These are phyloP conservation scores for Brassica juncea DNA, from an alignment of 345 rosid genomes.

Conservation along the genomic window DNA sequence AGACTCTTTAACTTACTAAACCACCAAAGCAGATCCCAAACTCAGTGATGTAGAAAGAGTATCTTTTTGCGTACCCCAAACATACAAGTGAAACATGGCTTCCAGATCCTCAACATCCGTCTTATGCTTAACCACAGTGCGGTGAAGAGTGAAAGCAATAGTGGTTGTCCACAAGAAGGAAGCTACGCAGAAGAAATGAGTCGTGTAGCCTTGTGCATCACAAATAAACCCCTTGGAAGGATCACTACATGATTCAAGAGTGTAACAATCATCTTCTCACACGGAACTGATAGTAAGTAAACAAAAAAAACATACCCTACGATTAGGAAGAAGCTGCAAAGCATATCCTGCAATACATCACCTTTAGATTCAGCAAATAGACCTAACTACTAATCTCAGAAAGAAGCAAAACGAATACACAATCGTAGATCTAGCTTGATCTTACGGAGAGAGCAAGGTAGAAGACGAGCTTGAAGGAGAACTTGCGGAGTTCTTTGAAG, in stretches of 20 bases:
- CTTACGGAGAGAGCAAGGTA: conserved; percentile 86
- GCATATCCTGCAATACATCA: conserved; percentile 64
- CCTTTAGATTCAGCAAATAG: not conserved
- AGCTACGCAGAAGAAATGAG: conserved; percentile 52
- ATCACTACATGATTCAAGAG: conserved; percentile 54
- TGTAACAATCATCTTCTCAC: not conserved
- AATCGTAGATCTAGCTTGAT: not conserved
- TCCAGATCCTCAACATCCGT: conserved; percentile 96
- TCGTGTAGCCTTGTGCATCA: conserved; percentile 17
- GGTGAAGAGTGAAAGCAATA: conserved; percentile 95
- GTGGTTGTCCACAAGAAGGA: conserved; percentile 96
- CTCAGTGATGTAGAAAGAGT: too few species aligned
- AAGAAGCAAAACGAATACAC: not conserved
- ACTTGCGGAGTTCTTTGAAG: conserved; percentile 91
- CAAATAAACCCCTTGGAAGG: not conserved
- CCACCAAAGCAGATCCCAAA: not conserved
- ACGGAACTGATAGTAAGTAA: not conserved
- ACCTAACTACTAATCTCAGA: not conserved
- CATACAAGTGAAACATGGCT: conserved; percentile 91
- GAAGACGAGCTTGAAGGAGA: conserved; percentile 98
- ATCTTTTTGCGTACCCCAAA: conserved; percentile 54
- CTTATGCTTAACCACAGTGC: conserved; percentile 89
- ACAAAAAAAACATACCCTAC: not conserved
- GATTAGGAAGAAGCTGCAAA: conserved; percentile 92
- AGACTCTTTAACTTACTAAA: conserved; percentile 4